phyloP scores from a whole-genome alignment of 768 basidiomycete genomes.

The Mycena latifolia region DNA sequence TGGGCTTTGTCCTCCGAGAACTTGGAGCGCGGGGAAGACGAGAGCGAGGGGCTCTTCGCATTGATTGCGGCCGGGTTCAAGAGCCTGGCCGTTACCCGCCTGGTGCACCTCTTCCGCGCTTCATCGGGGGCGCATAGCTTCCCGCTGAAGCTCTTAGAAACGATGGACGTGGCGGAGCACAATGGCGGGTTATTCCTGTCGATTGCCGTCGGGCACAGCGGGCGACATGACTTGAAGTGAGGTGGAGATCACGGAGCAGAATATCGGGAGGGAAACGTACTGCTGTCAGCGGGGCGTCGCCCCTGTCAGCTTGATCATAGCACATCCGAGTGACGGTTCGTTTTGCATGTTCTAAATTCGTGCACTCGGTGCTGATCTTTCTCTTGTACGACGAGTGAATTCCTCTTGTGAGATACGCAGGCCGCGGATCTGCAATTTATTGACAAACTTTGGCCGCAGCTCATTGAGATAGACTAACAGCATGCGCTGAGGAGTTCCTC shows the following conservation, averaged over 20 bases:
- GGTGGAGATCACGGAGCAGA: constrained; percentile 28
- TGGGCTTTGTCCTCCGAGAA: constrained; percentile 37
- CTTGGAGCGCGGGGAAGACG: constrained; percentile 29
- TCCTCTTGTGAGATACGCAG: constrained; percentile 32
- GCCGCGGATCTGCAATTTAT: constrained; percentile 32
- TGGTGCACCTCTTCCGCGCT: constrained; percentile 30
- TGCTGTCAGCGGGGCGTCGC: constrained; percentile 20
- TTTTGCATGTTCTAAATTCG: background rate
- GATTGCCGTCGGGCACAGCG: constrained; percentile 35
- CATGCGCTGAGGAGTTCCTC: constrained; percentile 23
- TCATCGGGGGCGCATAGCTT: constrained; percentile 30
- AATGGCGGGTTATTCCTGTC: constrained; percentile 24
- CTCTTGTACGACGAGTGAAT: constrained; percentile 28
- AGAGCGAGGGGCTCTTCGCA: constrained; percentile 32
- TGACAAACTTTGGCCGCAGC: constrained; percentile 32
- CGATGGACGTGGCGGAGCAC: constrained; percentile 32
- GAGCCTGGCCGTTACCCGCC: constrained; percentile 31
- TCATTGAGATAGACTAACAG: constrained; percentile 28
- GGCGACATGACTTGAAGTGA: constrained; percentile 31
- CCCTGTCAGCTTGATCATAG: constrained; percentile 27
- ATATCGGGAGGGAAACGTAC: constrained; percentile 27
- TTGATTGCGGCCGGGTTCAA: constrained; percentile 34
- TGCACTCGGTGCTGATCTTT: background rate
- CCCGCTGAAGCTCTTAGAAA: constrained; percentile 25
- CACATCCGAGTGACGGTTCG: constrained; percentile 27